Conservation (phyloP, 495 filamentous ascomycete species). For the Neurospora sp. region DNA sequence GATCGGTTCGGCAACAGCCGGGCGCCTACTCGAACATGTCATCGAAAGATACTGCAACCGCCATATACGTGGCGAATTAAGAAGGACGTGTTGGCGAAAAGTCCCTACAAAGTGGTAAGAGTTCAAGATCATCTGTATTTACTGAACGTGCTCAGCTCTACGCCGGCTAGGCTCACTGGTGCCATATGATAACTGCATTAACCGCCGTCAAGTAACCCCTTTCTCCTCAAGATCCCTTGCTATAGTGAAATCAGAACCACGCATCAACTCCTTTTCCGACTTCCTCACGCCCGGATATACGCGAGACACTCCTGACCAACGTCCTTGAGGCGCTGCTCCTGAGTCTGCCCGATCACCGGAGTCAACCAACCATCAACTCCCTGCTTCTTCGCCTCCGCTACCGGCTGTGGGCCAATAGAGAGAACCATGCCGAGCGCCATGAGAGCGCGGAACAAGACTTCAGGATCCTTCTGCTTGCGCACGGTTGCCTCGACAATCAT, state of each 20-base stretch:
- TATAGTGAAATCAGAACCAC: not conserved
- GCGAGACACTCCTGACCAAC: slow-evolving; percentile 49
- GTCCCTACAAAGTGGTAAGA: not conserved
- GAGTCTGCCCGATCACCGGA: slow-evolving; percentile 32
- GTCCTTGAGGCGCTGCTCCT: slow-evolving; percentile 48
- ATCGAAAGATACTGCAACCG: not conserved
- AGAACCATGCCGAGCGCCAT: slow-evolving; percentile 76
- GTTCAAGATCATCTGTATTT: not conserved
- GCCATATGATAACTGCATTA: not conserved
- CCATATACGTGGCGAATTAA: not conserved
- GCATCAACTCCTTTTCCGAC: not conserved
- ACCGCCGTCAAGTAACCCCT: not conserved
- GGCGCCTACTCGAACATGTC: not conserved
- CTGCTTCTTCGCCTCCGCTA: slow-evolving; percentile 34
- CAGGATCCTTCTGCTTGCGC: slow-evolving; percentile 56
- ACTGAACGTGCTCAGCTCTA: not conserved
- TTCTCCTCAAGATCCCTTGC: not conserved
- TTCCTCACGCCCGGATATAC: slow-evolving; percentile 7
- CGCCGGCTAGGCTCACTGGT: not conserved
- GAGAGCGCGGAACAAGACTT: slow-evolving; percentile 72
- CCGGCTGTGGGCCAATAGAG: slow-evolving; percentile 38
- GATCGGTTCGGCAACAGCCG: not conserved
- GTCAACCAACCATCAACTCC: slow-evolving; percentile 31
- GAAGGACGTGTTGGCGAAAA: not conserved
- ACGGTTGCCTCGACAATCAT: slow-evolving; percentile 52